These are phyloP conservation scores for Aspergillus jensenii DNA, from an alignment of 2,329 filamentous ascomycete species.

Conservation along the genomic window DNA sequence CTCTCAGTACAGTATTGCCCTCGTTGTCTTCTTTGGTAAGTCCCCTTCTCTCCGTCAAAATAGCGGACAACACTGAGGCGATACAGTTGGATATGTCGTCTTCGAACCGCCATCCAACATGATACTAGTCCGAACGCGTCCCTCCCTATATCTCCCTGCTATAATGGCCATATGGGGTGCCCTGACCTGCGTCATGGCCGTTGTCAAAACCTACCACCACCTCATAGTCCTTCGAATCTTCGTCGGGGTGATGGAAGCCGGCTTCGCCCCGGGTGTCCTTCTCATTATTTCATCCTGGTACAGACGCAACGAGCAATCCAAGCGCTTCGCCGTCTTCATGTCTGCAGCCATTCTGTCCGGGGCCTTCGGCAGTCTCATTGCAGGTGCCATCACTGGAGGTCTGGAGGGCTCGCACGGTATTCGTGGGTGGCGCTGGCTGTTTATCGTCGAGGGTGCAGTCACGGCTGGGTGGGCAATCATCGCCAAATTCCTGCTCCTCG, in stretches of 20 bases:
- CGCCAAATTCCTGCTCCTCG: not conserved
- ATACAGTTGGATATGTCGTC: not conserved
- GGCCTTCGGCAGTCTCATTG: not conserved
- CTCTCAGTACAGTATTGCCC: not conserved
- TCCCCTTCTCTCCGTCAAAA: too few species aligned
- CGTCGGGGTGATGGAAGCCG: not conserved
- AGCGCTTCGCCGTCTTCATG: not conserved
- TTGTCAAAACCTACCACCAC: not conserved
- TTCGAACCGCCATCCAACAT: not conserved
- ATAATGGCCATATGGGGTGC: slow-evolving; percentile 1
- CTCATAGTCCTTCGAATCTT: not conserved
- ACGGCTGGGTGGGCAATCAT: not conserved
- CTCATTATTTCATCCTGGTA: slow-evolving; percentile 4
- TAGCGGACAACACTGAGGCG: not conserved
- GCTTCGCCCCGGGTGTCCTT: not conserved
- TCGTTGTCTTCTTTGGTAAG: not conserved
- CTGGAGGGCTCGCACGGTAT: not conserved
- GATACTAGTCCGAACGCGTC: not conserved
- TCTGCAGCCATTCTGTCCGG: not conserved
- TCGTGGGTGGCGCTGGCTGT: slow-evolving; percentile 4
- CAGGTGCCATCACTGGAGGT: not conserved
- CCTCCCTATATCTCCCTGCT: not conserved
- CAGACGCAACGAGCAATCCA: not conserved
- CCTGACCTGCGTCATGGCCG: not conserved
- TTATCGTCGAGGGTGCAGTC: slow-evolving; percentile 1